Percentiles rank a stretch among this genome's conserved stretches.
phyloP scores from a whole-genome alignment of 2,329 filamentous ascomycete species.

The Fusarium sp. region DNA sequence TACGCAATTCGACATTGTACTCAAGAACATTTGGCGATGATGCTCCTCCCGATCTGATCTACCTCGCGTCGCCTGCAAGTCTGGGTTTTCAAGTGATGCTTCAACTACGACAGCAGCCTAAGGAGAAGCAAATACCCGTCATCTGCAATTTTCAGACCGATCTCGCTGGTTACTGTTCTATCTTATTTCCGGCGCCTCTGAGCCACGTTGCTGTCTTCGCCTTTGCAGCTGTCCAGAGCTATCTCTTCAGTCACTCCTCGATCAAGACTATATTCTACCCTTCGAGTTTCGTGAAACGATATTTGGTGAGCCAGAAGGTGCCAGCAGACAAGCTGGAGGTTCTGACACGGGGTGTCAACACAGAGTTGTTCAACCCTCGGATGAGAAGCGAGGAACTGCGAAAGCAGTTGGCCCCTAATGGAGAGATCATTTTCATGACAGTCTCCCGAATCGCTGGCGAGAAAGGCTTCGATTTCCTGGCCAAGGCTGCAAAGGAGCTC shows the following conservation, averaged over 20 bases:
- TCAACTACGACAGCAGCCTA: conserved; percentile 71
- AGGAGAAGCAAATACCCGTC: conserved; percentile 66
- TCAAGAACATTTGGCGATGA: conserved; percentile 66
- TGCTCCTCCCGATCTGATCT: conserved; percentile 71
- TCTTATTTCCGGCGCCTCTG: conserved; percentile 74
- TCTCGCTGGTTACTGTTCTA: conserved; percentile 74
- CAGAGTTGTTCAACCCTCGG: conserved; percentile 68
- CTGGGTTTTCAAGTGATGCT: conserved; percentile 78
- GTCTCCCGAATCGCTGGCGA: conserved; percentile 76
- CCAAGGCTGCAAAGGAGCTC: conserved; percentile 65
- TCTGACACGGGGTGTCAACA: conserved; percentile 74
- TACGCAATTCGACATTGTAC: conserved; percentile 72
- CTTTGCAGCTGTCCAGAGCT: conserved; percentile 73
- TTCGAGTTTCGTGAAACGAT: conserved; percentile 70
- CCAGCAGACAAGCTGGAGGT: conserved; percentile 68
- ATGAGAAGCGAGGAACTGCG: conserved; percentile 65
- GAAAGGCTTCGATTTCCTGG: conserved; percentile 77
- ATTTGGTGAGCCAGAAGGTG: conserved; percentile 69
- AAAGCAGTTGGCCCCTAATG: conserved; percentile 66
- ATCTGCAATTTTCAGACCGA: conserved; percentile 80
- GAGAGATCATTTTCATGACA: conserved; percentile 73
- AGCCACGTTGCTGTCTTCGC: conserved; percentile 71
- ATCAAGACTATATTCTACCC: conserved; percentile 78
- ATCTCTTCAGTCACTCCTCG: conserved; percentile 70
- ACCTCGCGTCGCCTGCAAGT: conserved; percentile 76